phyloP scores from a whole-genome alignment of 169 alveolate genomes.

The Eimeria necatrix region DNA sequence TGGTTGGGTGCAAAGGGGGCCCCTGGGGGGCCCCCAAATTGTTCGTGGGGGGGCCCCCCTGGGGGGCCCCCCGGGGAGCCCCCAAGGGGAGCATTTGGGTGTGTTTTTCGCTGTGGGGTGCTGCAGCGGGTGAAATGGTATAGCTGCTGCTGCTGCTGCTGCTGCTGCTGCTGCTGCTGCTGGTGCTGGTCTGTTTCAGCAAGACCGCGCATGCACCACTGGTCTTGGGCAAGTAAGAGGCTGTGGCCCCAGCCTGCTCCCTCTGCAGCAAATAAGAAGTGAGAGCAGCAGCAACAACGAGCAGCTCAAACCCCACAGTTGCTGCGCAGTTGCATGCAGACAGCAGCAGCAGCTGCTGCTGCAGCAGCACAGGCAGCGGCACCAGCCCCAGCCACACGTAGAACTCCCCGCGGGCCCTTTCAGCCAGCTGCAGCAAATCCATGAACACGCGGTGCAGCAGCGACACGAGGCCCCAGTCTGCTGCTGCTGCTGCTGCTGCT shows the following conservation, averaged over 20 bases:
- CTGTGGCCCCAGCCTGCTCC: neutral
- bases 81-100: neutral
- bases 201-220: neutral
- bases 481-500: slow-evolving; percentile 47
- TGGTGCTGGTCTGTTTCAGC: neutral
- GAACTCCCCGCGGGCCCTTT: neutral
- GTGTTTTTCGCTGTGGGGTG: neutral
- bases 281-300: neutral
- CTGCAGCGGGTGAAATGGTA: neutral
- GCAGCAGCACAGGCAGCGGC: neutral
- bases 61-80: neutral
- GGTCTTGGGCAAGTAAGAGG: neutral
- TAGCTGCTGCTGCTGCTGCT: neutral
- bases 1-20: neutral
- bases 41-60: neutral
- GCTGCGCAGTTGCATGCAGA: neutral
- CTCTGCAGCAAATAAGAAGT: neutral
- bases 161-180: neutral
- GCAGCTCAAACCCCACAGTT: neutral
- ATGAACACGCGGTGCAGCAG: neutral
- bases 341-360: slow-evolving; percentile 40
- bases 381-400: slow-evolving; percentile 12
- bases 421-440: neutral
- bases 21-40: neutral
- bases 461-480: neutral